Percentiles rank a stretch among this genome's conserved stretches.
Evolutionary conservation across 768 basidiomycete species (phyloP).

Genomic region (Leucocoprinus sp.): DNA sequence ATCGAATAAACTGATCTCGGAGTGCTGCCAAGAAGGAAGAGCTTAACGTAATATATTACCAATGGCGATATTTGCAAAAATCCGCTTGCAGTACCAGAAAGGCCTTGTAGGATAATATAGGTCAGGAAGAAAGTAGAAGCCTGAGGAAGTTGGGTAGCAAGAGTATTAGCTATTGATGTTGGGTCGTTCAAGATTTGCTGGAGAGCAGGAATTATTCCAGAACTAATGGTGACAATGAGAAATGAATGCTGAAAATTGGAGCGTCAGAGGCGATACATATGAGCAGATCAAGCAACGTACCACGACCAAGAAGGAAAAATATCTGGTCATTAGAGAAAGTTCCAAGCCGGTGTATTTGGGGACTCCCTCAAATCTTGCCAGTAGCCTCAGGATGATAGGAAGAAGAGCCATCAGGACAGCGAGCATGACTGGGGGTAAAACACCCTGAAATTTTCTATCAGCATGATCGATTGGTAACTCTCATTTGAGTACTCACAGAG

Average conservation of each 20-base stretch:
- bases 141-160: constrained; percentile 73
- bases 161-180: constrained; percentile 51
- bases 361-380: constrained; percentile 85
- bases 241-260: constrained; percentile 69
- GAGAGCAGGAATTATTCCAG: constrained; percentile 75
- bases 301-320: constrained; percentile 86
- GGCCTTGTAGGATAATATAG: constrained; percentile 73
- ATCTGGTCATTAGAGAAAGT: constrained; percentile 86
- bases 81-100: constrained; percentile 70
- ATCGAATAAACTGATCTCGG: constrained; percentile 79
- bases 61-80: constrained; percentile 74
- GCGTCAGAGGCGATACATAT: background rate
- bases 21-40: constrained; percentile 81
- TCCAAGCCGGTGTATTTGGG: constrained; percentile 80
- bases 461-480: background rate
- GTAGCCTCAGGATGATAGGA: constrained; percentile 66
- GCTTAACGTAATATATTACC: constrained; percentile 83
- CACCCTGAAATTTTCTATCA: constrained; percentile 41
- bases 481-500: constrained; percentile 21
- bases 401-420: constrained; percentile 90
- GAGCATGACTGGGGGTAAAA: constrained; percentile 79
- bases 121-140: constrained; percentile 91
- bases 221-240: constrained; percentile 78
- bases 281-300: constrained; percentile 37
- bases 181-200: constrained; percentile 59